Evolutionary conservation across 2,329 filamentous ascomycete genomes (phyloP).

Genomic region (Penicillium sp.): DNA sequence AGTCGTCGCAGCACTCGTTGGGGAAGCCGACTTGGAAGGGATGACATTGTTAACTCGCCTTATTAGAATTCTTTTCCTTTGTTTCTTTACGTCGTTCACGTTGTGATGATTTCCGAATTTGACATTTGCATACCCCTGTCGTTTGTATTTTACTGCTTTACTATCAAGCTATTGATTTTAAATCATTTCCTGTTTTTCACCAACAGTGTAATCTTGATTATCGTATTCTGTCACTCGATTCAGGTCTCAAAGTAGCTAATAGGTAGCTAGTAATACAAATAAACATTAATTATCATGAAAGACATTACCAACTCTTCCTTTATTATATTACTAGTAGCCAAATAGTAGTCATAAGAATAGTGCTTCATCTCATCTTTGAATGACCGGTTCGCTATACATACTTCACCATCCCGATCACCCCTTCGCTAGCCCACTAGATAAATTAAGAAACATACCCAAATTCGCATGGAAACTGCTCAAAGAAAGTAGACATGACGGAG

Average conservation of each 20-base stretch:
- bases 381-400: not conserved
- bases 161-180: not conserved
- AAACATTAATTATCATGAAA: not conserved
- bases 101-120: conserved; percentile 11
- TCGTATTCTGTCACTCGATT: not conserved
- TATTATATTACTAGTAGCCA: no score
- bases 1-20: conserved; percentile 41
- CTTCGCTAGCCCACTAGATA: not conserved
- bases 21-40: conserved; percentile 64
- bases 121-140: conserved; percentile 19
- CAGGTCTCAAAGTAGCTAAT: not conserved
- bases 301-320: no score
- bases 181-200: not conserved
- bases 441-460: not conserved
- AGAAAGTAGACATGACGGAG: conserved; percentile 11
- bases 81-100: conserved; percentile 10
- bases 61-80: conserved; percentile 48
- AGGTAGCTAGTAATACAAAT: not conserved
- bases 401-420: not conserved
- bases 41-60: conserved; percentile 81
- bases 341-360: no score
- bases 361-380: no score
- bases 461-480: not conserved
- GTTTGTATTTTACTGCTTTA: conserved; percentile 7
- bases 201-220: not conserved